Evolutionary conservation across 2,329 filamentous ascomycete species (phyloP).

Genomic region (Pestalotiopsis sp.): DNA sequence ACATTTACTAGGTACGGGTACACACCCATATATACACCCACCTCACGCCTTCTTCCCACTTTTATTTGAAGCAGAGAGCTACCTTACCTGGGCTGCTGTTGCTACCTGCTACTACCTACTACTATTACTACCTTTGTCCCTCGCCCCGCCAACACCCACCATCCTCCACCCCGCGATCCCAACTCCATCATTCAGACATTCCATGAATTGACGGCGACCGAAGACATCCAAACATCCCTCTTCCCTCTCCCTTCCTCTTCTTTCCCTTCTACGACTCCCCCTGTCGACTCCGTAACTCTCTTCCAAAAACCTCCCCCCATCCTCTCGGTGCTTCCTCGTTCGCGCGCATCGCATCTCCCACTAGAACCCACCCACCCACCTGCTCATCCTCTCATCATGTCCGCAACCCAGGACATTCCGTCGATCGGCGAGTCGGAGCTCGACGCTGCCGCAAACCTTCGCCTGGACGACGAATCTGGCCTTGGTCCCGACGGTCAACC

Average conservation of each 20-base stretch:
- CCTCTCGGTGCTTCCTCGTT: constrained; percentile 22
- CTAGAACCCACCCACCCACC: constrained; percentile 15
- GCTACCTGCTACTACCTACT: background rate
- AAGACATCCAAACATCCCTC: background rate
- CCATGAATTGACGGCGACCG: background rate
- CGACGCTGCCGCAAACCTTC: constrained; percentile 63
- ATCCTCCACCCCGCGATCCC: background rate
- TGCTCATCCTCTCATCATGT: constrained; percentile 51
- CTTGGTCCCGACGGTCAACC: constrained; percentile 76
- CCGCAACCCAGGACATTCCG: constrained; percentile 61
- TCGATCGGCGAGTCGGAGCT: constrained; percentile 62
- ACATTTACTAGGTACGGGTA: background rate
- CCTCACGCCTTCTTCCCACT: background rate
- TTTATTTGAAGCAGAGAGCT: background rate
- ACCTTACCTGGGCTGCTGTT: background rate
- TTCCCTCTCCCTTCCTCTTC: background rate
- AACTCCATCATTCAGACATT: background rate
- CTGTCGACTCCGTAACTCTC: constrained; percentile 12
- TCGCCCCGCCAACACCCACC: constrained; percentile 1
- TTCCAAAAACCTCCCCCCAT: constrained; percentile 20
- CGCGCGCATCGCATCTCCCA: constrained; percentile 24
- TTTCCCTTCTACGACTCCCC: constrained; percentile 18
- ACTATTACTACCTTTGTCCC: background rate
- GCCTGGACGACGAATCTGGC: constrained; percentile 63
- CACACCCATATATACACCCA: background rate